Evolutionary conservation across 1,139 yeast species (phyloP), one percentile per base, ranked within the genome.

Genomic region (Suhomyces taliae): DNA sequence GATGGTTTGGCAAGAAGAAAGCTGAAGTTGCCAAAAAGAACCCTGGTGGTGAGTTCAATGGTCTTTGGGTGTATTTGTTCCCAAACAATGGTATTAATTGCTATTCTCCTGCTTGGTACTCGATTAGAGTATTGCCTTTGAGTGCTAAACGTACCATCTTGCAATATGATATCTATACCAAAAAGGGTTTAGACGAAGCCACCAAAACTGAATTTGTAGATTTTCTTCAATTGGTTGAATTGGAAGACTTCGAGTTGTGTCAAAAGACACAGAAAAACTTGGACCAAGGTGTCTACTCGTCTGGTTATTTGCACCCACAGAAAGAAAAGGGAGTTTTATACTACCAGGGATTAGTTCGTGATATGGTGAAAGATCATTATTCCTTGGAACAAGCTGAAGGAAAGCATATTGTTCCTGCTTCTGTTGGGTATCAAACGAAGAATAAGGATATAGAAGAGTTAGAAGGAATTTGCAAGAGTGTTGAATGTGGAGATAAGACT

Each of bases 61-160:
- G 85, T 2, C 69, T 81, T 58, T 81, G 85, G 86, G 77, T 81
- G 45, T 81, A 81, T 60, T 62, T 79, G 43, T 81, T 70, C 67
- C 86, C 86, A 45, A 77, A 72, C 47, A 79, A 79, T 55, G 85
- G 85, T 37, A 62, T 81, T 59, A 81, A 81, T 62, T 81, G 86
- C 58, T 81, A 81, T 59, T 81, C 85, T 0, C 85, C 85, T 52
- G 85, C 85, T 7, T 81, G 84, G 83, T 81, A 81, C 62, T 76
- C 83, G 4, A 81, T 81, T 52, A 68, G 85, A 57, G 85, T 81
- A 3, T 67, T 81, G 51, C 86, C 86, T 35, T 59, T 76, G 19
- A 58, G 74, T 37, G 80, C 85, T 9, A 70, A 72, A 37, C 80
- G 73, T 56, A 81, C 85, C 12, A 67, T 81, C 32, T 69, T 81